Evolutionary conservation across 176 grass and related monocot species (phyloP).

Genomic region (Typha latifolia): DNA sequence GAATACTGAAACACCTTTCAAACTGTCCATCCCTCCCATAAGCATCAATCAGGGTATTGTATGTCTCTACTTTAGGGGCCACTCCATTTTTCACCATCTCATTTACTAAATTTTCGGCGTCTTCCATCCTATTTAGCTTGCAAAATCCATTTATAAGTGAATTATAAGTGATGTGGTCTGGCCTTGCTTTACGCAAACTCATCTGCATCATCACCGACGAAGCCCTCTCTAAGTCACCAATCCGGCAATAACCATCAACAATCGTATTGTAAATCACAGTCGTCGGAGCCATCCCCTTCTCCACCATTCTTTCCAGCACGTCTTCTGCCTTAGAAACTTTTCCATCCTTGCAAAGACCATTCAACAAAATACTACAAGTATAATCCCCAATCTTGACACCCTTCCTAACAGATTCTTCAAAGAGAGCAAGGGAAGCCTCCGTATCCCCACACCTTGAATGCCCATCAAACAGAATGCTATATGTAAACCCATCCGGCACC

Average conservation of each 20-base stretch:
- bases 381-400: constrained; percentile 40
- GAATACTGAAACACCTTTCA: constrained; percentile 34
- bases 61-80: constrained; percentile 31
- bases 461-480: constrained; percentile 54
- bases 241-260: constrained; percentile 52
- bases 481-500: constrained; percentile 44
- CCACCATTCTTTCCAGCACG: constrained; percentile 22
- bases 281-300: constrained; percentile 34
- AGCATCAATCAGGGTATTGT: constrained; percentile 42
- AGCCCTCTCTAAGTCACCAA: constrained; percentile 27
- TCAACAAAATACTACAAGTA: constrained; percentile 51
- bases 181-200: constrained; percentile 28
- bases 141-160: constrained; percentile 51
- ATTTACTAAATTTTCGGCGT: constrained; percentile 37
- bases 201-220: constrained; percentile 33
- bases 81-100: constrained; percentile 45
- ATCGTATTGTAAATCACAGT: constrained; percentile 50
- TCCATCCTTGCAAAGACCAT: constrained; percentile 54
- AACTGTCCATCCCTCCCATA: constrained; percentile 39
- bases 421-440: constrained; percentile 31
- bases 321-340: constrained; percentile 41
- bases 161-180: constrained; percentile 52
- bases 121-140: constrained; percentile 27
- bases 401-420: constrained; percentile 42
- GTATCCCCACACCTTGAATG: constrained; percentile 24